Conservation (phyloP, 2,329 filamentous ascomycete genomes). For the Biscogniauxia marginata region DNA sequence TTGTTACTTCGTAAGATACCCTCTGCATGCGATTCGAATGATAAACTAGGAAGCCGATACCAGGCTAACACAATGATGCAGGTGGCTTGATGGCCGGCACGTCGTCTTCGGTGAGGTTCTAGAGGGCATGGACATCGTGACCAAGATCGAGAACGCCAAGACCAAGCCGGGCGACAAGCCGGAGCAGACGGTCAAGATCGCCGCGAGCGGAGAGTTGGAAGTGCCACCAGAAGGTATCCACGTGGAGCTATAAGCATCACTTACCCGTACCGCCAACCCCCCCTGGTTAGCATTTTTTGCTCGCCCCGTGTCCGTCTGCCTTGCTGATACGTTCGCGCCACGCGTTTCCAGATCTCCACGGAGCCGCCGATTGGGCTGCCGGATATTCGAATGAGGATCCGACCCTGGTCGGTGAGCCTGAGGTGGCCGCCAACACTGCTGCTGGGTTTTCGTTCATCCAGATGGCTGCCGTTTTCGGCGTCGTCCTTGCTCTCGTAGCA, state of each 20-base stretch:
- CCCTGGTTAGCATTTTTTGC: conserved; percentile 27
- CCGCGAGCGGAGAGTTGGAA: conserved; percentile 79
- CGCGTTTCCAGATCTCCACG: conserved; percentile 34
- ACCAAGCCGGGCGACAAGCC: conserved; percentile 70
- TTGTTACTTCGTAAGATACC: conserved; percentile 65
- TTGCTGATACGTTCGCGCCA: conserved; percentile 31
- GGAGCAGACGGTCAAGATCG: conserved; percentile 67
- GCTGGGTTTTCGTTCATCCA: conserved; percentile 45
- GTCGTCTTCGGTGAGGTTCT: conserved; percentile 88
- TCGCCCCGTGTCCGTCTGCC: conserved; percentile 33
- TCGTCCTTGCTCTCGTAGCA: conserved; percentile 46
- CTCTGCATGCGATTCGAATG: conserved; percentile 2
- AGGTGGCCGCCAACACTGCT: conserved; percentile 24
- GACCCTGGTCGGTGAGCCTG: conserved; percentile 14
- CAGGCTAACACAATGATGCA: conserved; percentile 32
- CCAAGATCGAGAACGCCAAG: conserved; percentile 71
- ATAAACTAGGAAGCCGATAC: not conserved
- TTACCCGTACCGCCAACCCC: conserved; percentile 28
- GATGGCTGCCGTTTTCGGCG: conserved; percentile 50
- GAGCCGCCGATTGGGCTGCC: conserved; percentile 37
- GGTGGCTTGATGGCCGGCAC: conserved; percentile 80
- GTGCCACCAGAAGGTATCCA: conserved; percentile 91
- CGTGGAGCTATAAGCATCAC: conserved; percentile 71
- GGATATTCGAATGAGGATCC: conserved; percentile 36
- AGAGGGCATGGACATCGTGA: conserved; percentile 79